These are phyloP conservation scores for Copromyces sp. DNA, from an alignment of 495 filamentous ascomycete genomes.

Conservation along the genomic window DNA sequence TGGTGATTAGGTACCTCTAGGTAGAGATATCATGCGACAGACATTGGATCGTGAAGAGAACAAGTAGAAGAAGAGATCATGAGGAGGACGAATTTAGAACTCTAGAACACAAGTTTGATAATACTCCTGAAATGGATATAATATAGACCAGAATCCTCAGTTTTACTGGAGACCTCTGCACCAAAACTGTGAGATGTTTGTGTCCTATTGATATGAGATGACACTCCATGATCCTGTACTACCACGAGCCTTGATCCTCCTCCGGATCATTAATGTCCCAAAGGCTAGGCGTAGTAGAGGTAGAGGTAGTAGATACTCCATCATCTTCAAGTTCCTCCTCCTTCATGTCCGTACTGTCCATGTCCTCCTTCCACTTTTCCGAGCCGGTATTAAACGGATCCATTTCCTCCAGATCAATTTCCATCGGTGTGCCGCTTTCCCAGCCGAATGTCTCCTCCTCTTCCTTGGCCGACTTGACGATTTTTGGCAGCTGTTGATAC, in stretches of 20 bases:
- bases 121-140: not conserved
- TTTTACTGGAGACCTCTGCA: not conserved
- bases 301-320: too few species aligned
- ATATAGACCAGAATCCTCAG: not conserved
- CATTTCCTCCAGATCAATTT: not conserved
- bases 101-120: not conserved
- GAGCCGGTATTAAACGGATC: not conserved
- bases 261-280: too few species aligned
- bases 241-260: not conserved
- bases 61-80: too few species aligned
- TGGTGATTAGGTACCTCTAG: too few species aligned
- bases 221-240: not conserved
- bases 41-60: too few species aligned
- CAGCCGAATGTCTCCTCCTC: not conserved
- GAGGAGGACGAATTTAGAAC: too few species aligned
- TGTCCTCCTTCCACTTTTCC: not conserved
- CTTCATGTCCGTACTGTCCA: not conserved
- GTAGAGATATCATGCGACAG: too few species aligned
- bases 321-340: not conserved
- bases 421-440: not conserved
- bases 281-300: too few species aligned
- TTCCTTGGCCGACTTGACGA: not conserved
- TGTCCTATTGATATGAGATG: not conserved
- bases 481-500: not conserved
- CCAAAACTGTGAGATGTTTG: not conserved